phyloP scores from a whole-genome alignment of 2,329 filamentous ascomycete species.

The Neonectria ditissima region DNA sequence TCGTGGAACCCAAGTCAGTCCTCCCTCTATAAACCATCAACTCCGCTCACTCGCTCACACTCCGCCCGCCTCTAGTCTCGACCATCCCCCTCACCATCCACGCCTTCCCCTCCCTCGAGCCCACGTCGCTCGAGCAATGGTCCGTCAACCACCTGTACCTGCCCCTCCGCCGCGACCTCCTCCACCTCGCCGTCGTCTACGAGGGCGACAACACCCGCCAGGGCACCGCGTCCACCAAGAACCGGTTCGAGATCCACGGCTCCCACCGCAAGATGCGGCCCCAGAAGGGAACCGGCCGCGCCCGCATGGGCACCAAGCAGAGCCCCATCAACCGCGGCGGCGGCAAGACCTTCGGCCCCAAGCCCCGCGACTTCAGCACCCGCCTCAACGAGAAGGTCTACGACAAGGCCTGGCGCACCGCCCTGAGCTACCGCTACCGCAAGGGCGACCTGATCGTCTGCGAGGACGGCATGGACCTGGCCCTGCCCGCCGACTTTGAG shows the following conservation, averaged over 20 bases:
- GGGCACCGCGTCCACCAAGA: slow-evolving; percentile 87
- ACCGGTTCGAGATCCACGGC: slow-evolving; percentile 83
- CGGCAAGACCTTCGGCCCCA: slow-evolving; percentile 90
- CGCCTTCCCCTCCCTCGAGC: slow-evolving; percentile 90
- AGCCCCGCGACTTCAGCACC: slow-evolving; percentile 90
- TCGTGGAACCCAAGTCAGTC: slow-evolving; percentile 60
- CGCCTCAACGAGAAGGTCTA: slow-evolving; percentile 89
- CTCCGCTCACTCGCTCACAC: background rate
- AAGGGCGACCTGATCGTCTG: slow-evolving; percentile 89
- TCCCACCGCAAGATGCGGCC: slow-evolving; percentile 83
- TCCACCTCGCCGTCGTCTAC: slow-evolving; percentile 91
- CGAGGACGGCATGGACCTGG: slow-evolving; percentile 80
- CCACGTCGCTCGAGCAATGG: slow-evolving; percentile 81
- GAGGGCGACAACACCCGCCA: slow-evolving; percentile 91
- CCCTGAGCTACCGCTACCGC: slow-evolving; percentile 90
- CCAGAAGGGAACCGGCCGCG: slow-evolving; percentile 87
- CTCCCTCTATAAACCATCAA: background rate
- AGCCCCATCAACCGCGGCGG: slow-evolving; percentile 86
- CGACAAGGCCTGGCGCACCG: slow-evolving; percentile 94
- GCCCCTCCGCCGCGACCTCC: slow-evolving; percentile 88
- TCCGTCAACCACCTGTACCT: slow-evolving; percentile 85
- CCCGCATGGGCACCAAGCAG: slow-evolving; percentile 84
- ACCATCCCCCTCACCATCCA: slow-evolving; percentile 88
- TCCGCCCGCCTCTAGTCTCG: slow-evolving; percentile 55
- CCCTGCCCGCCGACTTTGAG: slow-evolving; percentile 63